Evolutionary conservation across 2,329 filamentous ascomycete genomes (phyloP).

Genomic region (Trichophyton simii): DNA sequence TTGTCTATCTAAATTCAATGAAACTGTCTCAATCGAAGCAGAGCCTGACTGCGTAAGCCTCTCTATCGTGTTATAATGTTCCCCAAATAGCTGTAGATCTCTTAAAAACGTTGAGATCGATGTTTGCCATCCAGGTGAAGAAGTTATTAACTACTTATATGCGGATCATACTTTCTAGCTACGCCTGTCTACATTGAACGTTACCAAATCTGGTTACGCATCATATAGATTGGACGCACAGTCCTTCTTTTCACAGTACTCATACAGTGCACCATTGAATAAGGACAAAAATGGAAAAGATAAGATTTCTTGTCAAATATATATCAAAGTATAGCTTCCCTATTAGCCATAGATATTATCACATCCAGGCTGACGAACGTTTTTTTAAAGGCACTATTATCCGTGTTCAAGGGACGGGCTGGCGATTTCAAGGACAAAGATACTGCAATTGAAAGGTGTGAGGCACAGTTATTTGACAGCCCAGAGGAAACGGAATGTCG

Average conservation of each 20-base stretch:
- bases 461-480: constrained; percentile 47
- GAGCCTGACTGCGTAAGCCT: constrained; percentile 42
- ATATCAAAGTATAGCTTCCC: constrained; percentile 38
- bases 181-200: constrained; percentile 49
- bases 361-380: not conserved
- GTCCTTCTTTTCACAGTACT: constrained; percentile 47
- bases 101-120: not conserved
- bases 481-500: constrained; percentile 47
- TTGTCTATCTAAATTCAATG: constrained; percentile 52
- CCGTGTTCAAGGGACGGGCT: constrained; percentile 49
- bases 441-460: constrained; percentile 48
- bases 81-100: not conserved
- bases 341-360: not conserved
- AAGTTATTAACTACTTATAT: not conserved
- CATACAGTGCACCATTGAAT: constrained; percentile 28
- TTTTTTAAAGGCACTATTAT: constrained; percentile 39
- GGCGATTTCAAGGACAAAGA: constrained; percentile 45
- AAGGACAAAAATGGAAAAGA: constrained; percentile 23
- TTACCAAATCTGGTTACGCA: constrained; percentile 51
- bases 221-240: constrained; percentile 44
- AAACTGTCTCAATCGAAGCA: constrained; percentile 50
- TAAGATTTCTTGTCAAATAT: constrained; percentile 48
- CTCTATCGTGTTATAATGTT: not conserved
- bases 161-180: constrained; percentile 33
- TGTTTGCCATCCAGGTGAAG: not conserved